Evolutionary conservation across 257 asterid genomes (phyloP), one percentile per base, ranked within the genome.

Genomic region (Ilex aquifolium): DNA sequence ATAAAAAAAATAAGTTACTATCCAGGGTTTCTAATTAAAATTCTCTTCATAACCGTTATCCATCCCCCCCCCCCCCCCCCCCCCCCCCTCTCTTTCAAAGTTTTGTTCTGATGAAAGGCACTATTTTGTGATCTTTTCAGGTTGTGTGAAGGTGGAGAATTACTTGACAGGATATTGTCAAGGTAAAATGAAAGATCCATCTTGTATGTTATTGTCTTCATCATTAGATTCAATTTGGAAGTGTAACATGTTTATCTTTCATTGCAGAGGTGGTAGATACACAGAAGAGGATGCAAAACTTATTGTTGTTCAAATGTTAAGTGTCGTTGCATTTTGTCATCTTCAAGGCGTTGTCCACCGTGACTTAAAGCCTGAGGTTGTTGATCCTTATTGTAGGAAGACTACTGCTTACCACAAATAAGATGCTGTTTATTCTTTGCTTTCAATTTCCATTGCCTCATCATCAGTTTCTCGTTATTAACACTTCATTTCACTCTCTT

Each of bases 261-360:
- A 66, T 76, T 73, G 60, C 89, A 92, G 97, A 80, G 98, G 98
- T 65, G 98, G 98, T 63, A 85, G 88, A 76, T 92, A 92, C 69
- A 63, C 95, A 44, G 97, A 89, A 84, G 95, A 77, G 60, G 98
- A 92, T 83, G 95, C 98, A 39, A 89, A 92, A 72, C 83, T 80
- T 57, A 89, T 92, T 55, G 74, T 92, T 73, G 93, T 80, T 48
- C 98, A 92, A 80, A 87, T 92, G 72, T 84, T 89, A 62, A 87
- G 95, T 59, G 95, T 92, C 52, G 95, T 87, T 72, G 86, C 97
- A 31, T 92, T 88, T 83, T 92, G 98, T 68, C 98, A 92, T 82
- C 95, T 88, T 73, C 97, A 92, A 72, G 98, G 98, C 58, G 98
- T 92, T 57, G 97, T 92, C 59, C 98, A 92, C 76, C 97, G 98